Evolutionary conservation across 1,139 yeast species (phyloP), one percentile per base, ranked within the genome.

Genomic region (Blastobotrys illinoisensis): DNA sequence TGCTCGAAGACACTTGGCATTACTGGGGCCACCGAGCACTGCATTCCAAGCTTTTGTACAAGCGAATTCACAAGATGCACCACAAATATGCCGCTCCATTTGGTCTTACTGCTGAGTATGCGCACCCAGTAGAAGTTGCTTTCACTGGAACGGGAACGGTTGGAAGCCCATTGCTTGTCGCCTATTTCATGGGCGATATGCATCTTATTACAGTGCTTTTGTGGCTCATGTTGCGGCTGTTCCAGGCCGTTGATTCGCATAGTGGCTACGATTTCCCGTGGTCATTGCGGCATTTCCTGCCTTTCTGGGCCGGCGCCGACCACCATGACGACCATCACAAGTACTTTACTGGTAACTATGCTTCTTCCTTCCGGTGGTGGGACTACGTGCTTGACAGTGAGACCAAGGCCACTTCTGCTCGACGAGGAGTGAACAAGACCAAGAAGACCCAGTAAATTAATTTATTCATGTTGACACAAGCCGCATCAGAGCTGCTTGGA

Each of bases 281-380:
- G 89, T 88, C 97, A 4, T 79, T 91, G 68, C 91, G 88, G 74
- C 88, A 90, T 67, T 83, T 89, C 73, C 69, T 91, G 57, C 97
- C 97, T 43, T 97, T 98, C 55, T 86, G 95, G 90, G 96, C 98
- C 16, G 98, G 98, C 57, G 97, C 98, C 19, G 97, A 88, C 66
- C 98, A 91, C 72, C 98, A 91, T 69, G 98, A 91, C 70, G 89
- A 88, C 69, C 98, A 91, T 71, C 98, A 91, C 71, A 96, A 88
- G 69, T 89, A 85, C 73, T 91, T 91, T 73, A 83, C 83, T 61
- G 97, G 97, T 56, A 89, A 90, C 74, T 91, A 89, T 70, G 95
- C 97, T 19, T 86, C 95, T 54, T 83, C 93, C 43, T 91, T 91
- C 79, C 82, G 97, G 74, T 88, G 95, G 87, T 90, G 96, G 95